These are phyloP conservation scores for Cyclospora cayetanensis DNA, from an alignment of 169 alveolate species.

Conservation along the genomic window DNA sequence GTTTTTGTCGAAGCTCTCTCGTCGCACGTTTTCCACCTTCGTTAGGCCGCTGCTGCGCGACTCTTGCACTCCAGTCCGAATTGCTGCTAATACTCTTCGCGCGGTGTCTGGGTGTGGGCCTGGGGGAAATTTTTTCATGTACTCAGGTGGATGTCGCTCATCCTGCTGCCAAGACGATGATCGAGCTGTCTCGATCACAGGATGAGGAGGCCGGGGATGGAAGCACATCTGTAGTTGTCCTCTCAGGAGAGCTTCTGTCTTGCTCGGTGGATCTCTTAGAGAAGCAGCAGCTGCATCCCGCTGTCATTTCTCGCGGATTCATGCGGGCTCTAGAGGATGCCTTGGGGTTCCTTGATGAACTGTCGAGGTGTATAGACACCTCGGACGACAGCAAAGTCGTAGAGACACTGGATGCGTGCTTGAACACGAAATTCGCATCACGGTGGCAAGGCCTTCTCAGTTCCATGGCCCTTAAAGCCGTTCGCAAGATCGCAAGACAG, in stretches of 20 bases:
- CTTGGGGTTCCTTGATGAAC: conserved; percentile 82
- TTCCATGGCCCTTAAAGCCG: conserved; percentile 95
- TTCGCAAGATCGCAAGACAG: conserved; percentile 85
- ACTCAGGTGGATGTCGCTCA: conserved; percentile 95
- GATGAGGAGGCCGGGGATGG: conserved; percentile 99
- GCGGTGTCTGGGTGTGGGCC: not conserved
- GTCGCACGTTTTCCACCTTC: not conserved
- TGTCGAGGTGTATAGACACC: conserved; percentile 90
- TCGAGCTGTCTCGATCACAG: conserved; percentile 96
- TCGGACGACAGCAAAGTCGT: conserved; percentile 81
- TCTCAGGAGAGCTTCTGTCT: conserved; percentile 96
- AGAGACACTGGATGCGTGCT: conserved; percentile 76
- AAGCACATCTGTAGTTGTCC: conserved; percentile 96
- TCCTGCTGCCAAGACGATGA: conserved; percentile 99
- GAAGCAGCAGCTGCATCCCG: conserved; percentile 56
- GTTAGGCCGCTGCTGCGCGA: not conserved
- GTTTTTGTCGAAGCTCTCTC: not conserved
- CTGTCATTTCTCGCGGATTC: conserved; percentile 34
- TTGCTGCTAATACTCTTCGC: not conserved
- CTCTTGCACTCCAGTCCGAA: not conserved
- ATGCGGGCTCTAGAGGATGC: conserved; percentile 68
- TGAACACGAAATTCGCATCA: conserved; percentile 79
- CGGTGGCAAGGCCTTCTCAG: conserved; percentile 95
- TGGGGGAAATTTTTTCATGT: too few relatives aligned
- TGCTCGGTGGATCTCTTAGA: conserved; percentile 37